Evolutionary conservation across 2,329 filamentous ascomycete genomes (phyloP), one percentile per base, ranked within the genome.

Genomic region (Fusarium tricinctum): DNA sequence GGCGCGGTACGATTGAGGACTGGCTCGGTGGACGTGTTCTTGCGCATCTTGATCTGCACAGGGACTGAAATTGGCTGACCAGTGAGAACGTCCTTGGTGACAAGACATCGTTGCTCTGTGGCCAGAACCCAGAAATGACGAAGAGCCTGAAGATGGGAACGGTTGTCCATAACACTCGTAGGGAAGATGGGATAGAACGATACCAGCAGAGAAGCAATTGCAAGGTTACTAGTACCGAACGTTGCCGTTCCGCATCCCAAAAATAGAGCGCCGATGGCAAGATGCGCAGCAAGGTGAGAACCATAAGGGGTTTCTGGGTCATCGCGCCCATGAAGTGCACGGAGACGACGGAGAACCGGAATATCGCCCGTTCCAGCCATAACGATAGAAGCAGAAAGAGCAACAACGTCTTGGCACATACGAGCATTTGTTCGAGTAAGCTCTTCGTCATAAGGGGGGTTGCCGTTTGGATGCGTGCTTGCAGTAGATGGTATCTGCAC

Each of bases 331-430:
- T 99, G 97, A 39, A 99, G 86, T 17, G 92, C 89, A 17, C 96
- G 91, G 32, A 99, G 85, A 15, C 95, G 90, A 22, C 96, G 90
- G 73, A 98, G 91, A 2, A 97, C 90, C 3, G 88, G 81, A 20
- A 99, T 82, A 75, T 99, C 97, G 39, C 97, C 96, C 0, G 94
- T 97, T 28, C 96, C 96, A 8, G 97, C 94, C 95, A 98, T 98
- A 51, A 98, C 93, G 3, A 92, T 93, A 1, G 96, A 90, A 22
- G 89, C 88, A 8, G 94, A 91, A 8, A 99, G 83, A 1, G 93
- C 93, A 13, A 97, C 81, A 4, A 97, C 84, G 75, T 98, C 94
- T 74, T 97, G 93, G 74, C 96, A 98, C 82, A 97, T 97, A 38
- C 93, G 88, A 3, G 94, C 90, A 9, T 94, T 95, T 53, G 92